phyloP scores from a whole-genome alignment of 257 asterid species.

The Orobanche coerulescens region DNA sequence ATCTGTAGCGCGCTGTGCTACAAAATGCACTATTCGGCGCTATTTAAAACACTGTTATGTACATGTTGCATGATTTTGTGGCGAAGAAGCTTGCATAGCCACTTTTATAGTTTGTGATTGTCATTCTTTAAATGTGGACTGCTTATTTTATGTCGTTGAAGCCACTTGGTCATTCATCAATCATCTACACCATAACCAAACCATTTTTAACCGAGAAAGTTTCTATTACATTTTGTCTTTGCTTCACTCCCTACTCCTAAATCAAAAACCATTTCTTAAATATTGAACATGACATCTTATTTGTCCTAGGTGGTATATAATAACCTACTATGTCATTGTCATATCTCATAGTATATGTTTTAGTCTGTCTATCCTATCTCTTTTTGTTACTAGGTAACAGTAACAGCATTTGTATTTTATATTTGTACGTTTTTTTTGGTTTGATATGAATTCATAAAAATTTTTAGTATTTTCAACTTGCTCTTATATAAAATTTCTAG shows the following conservation, averaged over 20 bases:
- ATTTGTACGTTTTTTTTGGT: neutral
- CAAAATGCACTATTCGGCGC: too few species aligned
- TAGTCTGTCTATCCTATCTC: too few species aligned
- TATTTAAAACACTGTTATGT: too few species aligned
- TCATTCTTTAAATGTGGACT: neutral
- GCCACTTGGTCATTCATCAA: neutral
- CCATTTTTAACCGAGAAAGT: neutral
- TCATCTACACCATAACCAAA: neutral
- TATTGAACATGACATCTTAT: neutral
- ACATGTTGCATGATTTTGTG: too few species aligned
- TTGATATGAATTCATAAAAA: neutral
- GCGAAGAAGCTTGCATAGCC: too few species aligned
- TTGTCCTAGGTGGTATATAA: neutral
- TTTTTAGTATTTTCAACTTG: slow-evolving; percentile 4
- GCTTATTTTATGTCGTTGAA: neutral
- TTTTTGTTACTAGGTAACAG: neutral
- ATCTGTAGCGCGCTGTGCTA: neutral
- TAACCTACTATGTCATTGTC: neutral
- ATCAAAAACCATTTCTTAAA: neutral
- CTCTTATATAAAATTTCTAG: slow-evolving; percentile 29
- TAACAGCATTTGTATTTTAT: neutral
- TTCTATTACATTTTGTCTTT: neutral
- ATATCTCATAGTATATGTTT: too few species aligned
- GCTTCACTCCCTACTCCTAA: neutral
- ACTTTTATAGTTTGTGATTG: neutral